Base-by-base conservation (phyloP, 768 basidiomycete genomes). In the Saitozyma podzolica region DNA sequence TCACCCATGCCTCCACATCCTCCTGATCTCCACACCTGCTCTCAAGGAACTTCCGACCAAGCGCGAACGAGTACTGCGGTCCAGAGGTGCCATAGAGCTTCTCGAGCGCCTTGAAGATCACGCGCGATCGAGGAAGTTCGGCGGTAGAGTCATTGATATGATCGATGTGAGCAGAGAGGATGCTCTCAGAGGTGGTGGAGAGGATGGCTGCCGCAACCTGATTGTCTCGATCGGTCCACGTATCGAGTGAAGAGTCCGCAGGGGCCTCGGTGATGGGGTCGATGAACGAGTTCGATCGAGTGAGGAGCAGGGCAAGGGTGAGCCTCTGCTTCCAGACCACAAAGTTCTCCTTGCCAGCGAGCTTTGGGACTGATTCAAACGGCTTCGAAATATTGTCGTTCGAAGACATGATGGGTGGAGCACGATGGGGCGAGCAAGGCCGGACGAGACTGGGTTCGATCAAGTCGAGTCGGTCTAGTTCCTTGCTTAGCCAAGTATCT, bases 11-110 rank as follows among this genome's bases (percentile, higher is more conserved):
- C 40, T 57, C 56, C 45, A 57, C 56, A 57, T 57, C 56, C 16
- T 42, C 56, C 20, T 40, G 17, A 43, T 57, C 56, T 42, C 9
- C 56, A 43, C 56, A 57, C 56, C 19, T 57, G 14, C 17, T 29
- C 40, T 57, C 56, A 39, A 57, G 43, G 17, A 57, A 57, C 19
- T 19, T 40, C 43, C 56, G 19, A 17, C 41, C 56, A 8, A 57
- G 45, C 41, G 56, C 56, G 45, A 57, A 57, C 41, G 56, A 57
- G 56, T 57, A 57, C 45, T 57, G 56, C 14, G 56, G 40, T 29
- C 56, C 56, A n/a, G 56, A 57, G 40, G 56, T 57, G 17, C 56
- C 56, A 57, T 57, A 57, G 56, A 57, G 41, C 45, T n/a, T 29
- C n/a, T n/a, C 43, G 19, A 57, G 45, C 45, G 40, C 56, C n/a